phyloP scores from a whole-genome alignment of 208 protist species.

The Crithidia sp. region DNA sequence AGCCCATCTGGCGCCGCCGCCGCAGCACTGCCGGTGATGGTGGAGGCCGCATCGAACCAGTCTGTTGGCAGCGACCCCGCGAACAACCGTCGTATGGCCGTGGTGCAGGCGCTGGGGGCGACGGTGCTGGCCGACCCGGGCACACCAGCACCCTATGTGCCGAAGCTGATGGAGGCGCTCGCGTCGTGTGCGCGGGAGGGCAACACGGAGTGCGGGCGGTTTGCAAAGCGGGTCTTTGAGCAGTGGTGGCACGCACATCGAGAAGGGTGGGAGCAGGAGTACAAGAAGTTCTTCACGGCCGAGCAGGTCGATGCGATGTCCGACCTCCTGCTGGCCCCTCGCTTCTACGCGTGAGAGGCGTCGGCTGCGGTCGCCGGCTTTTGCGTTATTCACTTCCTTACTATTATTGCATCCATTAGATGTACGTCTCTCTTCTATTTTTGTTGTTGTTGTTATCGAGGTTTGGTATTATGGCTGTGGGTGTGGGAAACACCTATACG shows the following conservation, averaged over 20 bases:
- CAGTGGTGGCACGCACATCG: slow-evolving; percentile 84
- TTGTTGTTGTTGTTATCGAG: no score
- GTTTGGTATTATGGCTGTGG: no score
- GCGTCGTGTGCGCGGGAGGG: slow-evolving; percentile 38
- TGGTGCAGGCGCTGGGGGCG: slow-evolving; percentile 74
- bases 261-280: slow-evolving; percentile 69
- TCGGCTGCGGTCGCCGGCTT: no score
- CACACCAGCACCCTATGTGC: slow-evolving; percentile 56
- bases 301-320: slow-evolving; percentile 59
- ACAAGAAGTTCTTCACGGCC: slow-evolving; percentile 61
- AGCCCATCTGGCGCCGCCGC: neutral
- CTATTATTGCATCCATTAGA: no score
- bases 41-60: neutral
- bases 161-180: slow-evolving; percentile 61
- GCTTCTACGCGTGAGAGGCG: slow-evolving; percentile 66
- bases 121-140: slow-evolving; percentile 57
- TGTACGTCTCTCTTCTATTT: no score
- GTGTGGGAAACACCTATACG: no score
- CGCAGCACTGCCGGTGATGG: neutral
- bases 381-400: no score
- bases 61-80: slow-evolving; percentile 3
- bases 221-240: slow-evolving; percentile 63
- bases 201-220: slow-evolving; percentile 52
- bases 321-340: slow-evolving; percentile 49
- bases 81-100: slow-evolving; percentile 39